Evolutionary conservation across 106 monocot genomes (phyloP).

Genomic region (Xerophyta viscosa): DNA sequence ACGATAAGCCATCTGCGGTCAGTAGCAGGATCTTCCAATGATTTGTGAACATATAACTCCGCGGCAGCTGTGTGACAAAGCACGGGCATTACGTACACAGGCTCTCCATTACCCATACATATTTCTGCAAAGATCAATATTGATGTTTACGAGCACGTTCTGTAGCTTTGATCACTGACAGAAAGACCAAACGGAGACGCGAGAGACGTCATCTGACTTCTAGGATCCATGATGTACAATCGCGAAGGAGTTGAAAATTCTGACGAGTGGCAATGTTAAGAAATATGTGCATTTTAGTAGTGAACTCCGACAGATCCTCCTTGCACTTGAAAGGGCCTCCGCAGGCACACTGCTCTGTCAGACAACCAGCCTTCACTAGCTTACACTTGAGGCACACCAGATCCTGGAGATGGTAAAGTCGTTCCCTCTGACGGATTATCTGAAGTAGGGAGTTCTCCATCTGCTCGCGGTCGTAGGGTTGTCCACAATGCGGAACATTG

Average conservation of each 20-base stretch:
- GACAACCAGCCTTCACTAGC: conserved; percentile 69
- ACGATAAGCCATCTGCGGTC: no score
- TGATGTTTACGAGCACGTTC: no score
- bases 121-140: no score
- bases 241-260: conserved; percentile 56
- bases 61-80: no score
- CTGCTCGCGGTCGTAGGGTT: conserved; percentile 70
- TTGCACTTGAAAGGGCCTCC: conserved; percentile 63
- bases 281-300: conserved; percentile 64
- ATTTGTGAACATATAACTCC: no score
- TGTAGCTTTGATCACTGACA: no score
- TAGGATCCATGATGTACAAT: conserved; percentile 68
- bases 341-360: conserved; percentile 56
- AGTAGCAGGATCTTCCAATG: no score
- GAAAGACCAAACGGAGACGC: no score
- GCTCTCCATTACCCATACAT: no score
- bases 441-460: conserved; percentile 86
- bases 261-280: conserved; percentile 41
- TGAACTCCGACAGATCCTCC: conserved; percentile 43
- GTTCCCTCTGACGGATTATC: conserved; percentile 80
- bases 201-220: conserved; percentile 34
- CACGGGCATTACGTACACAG: no score
- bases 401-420: conserved; percentile 91
- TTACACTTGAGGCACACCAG: conserved; percentile 70
- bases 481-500: conserved; percentile 48